Base-by-base conservation (phyloP, 805 yeast species). In the Suhomyces sp. region DNA sequence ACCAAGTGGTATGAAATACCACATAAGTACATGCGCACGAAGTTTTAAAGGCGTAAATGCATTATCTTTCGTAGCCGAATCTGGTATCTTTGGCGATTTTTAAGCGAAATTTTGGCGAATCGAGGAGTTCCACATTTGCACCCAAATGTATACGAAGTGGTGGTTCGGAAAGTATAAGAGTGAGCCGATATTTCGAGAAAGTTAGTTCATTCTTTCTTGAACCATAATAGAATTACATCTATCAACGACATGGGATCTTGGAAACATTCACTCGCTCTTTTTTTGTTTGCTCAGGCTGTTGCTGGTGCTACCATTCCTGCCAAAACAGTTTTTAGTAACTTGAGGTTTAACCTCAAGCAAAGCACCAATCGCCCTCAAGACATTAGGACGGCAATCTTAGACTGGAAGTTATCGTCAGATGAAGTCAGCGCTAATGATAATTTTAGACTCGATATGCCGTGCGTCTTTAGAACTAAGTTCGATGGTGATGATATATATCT, bases 361-460 rank as follows among this genome's bases (percentile, higher is more conserved):
- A 37, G 22, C 22, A 37, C 20, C 22, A 37, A 35, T 22, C 50
- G 58, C 21, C 58, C 64, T 3, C 60, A 60, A 43, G 62, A 60
- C 47, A 53, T 57, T n/a, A 45, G 63, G 19, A 57, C 59, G 2
- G 64, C 63, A 7, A 52, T 44, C 5, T 48, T 59, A 20, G 22
- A 39, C 7, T 60, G 58, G 60, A 45, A 44, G 3, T 44, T 60
- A 43, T 39, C 39, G 6, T 39, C 51, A 2, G 41, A 46, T 5
- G 17, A 33, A 35, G 33, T 46, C 10, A 2, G 35, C 46, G 40
- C 70, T 0, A 69, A 68, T 31, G 72, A 68, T 50, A 65, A 67
- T 5, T 67, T 68, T 37, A 50, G 58, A 10, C 60, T 68, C 44
- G 43, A 49, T 20, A 47, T 68, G 55, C 71, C 71, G 2, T 60